Evolutionary conservation across 352 stramenopile species (phyloP).

Genomic region (Lagenidium sp.): DNA sequence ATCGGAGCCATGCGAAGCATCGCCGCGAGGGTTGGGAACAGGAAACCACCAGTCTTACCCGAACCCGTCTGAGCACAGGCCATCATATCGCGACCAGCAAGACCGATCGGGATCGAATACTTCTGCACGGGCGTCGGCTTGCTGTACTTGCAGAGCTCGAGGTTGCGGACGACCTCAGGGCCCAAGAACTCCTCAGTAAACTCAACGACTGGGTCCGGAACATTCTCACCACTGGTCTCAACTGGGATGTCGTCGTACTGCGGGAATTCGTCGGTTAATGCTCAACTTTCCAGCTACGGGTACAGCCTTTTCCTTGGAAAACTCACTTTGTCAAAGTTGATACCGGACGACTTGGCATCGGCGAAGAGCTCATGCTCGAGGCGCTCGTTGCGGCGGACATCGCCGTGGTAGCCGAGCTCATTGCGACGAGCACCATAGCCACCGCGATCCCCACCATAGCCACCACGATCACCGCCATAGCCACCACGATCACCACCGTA

Average conservation of each 20-base stretch:
- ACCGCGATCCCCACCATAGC: constrained; percentile 19
- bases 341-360: constrained; percentile 91
- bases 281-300: neutral
- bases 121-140: constrained; percentile 99
- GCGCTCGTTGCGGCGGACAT: constrained; percentile 86
- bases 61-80: constrained; percentile 98
- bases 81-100: constrained; percentile 96
- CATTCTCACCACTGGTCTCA: constrained; percentile 91
- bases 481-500: constrained; percentile 22
- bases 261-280: neutral
- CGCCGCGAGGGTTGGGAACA: constrained; percentile 95
- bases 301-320: neutral
- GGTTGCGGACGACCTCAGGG: constrained; percentile 89
- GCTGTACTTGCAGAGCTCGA: constrained; percentile 91
- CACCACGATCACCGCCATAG: constrained; percentile 18
- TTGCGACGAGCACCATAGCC: constrained; percentile 76
- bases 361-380: constrained; percentile 91
- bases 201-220: constrained; percentile 87
- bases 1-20: constrained; percentile 87
- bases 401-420: constrained; percentile 96
- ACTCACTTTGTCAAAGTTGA: constrained; percentile 95
- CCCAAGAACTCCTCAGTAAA: constrained; percentile 89
- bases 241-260: constrained; percentile 98
- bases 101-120: constrained; percentile 97
- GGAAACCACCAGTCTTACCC: constrained; percentile 95